Evolutionary conservation across 2,329 filamentous ascomycete genomes (phyloP).

Genomic region (Raffaelea deltoideospora): DNA sequence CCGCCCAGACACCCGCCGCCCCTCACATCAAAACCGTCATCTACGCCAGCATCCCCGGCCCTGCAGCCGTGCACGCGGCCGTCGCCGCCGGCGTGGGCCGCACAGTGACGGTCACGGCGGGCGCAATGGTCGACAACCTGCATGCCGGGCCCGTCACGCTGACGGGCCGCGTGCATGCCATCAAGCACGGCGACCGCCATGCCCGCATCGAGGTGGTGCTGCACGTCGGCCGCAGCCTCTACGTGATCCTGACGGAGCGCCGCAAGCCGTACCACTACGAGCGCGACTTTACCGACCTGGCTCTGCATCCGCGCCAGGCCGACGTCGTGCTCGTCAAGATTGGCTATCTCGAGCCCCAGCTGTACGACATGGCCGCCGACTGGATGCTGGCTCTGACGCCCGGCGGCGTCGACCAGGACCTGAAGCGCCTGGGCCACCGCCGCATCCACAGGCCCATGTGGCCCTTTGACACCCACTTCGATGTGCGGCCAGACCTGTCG

Average conservation of each 20-base stretch:
- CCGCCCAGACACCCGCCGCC: not conserved
- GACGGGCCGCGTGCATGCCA: conserved; percentile 32
- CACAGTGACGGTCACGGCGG: conserved; percentile 33
- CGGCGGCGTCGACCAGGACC: conserved; percentile 37
- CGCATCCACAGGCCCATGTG: conserved; percentile 32
- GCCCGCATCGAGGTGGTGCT: conserved; percentile 32
- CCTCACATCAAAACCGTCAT: conserved; percentile 25
- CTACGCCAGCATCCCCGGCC: conserved; percentile 36
- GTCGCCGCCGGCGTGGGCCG: conserved; percentile 29
- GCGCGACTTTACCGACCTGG: conserved; percentile 32
- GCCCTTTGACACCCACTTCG: conserved; percentile 12
- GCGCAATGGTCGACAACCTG: conserved; percentile 30
- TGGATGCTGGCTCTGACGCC: conserved; percentile 40
- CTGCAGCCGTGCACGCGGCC: conserved; percentile 24
- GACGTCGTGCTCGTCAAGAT: conserved; percentile 41
- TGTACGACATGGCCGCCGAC: conserved; percentile 35
- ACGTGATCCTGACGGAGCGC: conserved; percentile 33
- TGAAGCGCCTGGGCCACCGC: conserved; percentile 29
- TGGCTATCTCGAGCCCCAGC: conserved; percentile 37
- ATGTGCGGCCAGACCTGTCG: conserved; percentile 9
- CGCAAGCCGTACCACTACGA: conserved; percentile 40
- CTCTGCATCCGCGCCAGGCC: conserved; percentile 26
- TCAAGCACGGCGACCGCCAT: conserved; percentile 33
- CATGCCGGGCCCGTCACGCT: conserved; percentile 33
- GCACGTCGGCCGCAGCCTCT: conserved; percentile 26